These are phyloP conservation scores for Raphidocelis subcapitata DNA, from an alignment of 139 green algal species.

Conservation along the genomic window DNA sequence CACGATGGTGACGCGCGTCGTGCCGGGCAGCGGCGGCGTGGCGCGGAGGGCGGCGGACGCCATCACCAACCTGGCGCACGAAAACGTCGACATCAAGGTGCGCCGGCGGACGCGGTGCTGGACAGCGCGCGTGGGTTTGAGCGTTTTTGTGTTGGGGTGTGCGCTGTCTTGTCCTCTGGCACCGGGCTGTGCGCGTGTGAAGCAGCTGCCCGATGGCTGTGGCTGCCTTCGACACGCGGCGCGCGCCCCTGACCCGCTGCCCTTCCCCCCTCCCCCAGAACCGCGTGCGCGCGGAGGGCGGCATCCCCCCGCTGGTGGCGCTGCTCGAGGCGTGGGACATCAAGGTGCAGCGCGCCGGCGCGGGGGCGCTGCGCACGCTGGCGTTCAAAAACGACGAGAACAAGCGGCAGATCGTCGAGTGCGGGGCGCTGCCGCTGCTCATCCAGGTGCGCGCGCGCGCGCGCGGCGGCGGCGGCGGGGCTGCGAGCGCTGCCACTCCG, in stretches of 20 bases:
- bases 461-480: background rate
- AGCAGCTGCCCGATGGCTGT: too few relatives aligned
- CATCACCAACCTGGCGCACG: conserved; percentile 96
- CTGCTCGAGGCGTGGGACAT: conserved; percentile 83
- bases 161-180: too few relatives aligned
- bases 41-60: conserved; percentile 88
- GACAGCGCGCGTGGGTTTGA: too few relatives aligned
- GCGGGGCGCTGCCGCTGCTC: conserved; percentile 84
- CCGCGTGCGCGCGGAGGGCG: conserved; percentile 72
- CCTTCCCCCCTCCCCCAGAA: background rate
- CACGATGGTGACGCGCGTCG: conserved; percentile 6
- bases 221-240: too few relatives aligned
- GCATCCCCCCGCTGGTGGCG: conserved; percentile 89
- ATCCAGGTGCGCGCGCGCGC: conserved; percentile 58
- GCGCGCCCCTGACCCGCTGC: too few relatives aligned
- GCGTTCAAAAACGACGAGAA: conserved; percentile 99
- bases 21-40: conserved; percentile 40
- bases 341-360: conserved; percentile 89
- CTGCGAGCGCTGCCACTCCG: background rate
- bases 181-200: too few relatives aligned
- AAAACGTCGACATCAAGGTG: conserved; percentile 92
- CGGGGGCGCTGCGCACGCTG: conserved; percentile 88
- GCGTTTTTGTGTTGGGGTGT: too few relatives aligned
- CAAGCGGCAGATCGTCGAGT: conserved; percentile 97
- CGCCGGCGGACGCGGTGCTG: conserved; percentile 56